Evolutionary conservation across 176 grass and related monocot species (phyloP).

Genomic region (Rhynchospora breviuscula): DNA sequence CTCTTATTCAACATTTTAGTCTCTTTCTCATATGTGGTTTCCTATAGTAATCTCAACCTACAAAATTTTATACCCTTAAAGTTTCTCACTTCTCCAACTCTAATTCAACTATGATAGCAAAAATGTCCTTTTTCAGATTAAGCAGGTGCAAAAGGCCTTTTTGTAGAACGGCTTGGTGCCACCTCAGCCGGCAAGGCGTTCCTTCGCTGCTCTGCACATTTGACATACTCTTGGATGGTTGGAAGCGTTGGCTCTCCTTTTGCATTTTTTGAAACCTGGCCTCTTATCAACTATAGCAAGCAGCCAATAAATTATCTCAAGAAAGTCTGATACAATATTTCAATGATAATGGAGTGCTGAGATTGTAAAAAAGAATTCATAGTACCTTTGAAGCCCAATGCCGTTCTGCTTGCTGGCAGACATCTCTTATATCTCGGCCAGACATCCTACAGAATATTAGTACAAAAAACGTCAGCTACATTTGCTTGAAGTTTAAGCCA

Average conservation of each 20-base stretch:
- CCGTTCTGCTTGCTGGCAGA: constrained; percentile 94
- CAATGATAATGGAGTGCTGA: not conserved
- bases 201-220: constrained; percentile 48
- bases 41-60: not conserved
- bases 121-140: constrained; percentile 40
- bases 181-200: constrained; percentile 37
- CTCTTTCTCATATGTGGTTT: not conserved
- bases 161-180: constrained; percentile 9
- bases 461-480: not conserved
- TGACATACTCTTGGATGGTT: constrained; percentile 58
- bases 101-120: not conserved
- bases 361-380: not conserved
- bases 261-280: constrained; percentile 40
- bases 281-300: constrained; percentile 66
- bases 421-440: constrained; percentile 83
- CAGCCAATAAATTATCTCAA: constrained; percentile 1
- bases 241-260: constrained; percentile 55
- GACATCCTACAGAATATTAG: constrained; percentile 68
- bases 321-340: too few species aligned
- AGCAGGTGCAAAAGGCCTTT: constrained; percentile 46
- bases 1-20: not conserved
- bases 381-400: constrained; percentile 93
- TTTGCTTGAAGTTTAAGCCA: not conserved
- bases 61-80: not conserved
- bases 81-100: not conserved